Percentiles rank a stretch among this genome's conserved stretches.
Evolutionary conservation across 495 filamentous ascomycete species (phyloP).

Genomic region (Trichoderma gamsii): DNA sequence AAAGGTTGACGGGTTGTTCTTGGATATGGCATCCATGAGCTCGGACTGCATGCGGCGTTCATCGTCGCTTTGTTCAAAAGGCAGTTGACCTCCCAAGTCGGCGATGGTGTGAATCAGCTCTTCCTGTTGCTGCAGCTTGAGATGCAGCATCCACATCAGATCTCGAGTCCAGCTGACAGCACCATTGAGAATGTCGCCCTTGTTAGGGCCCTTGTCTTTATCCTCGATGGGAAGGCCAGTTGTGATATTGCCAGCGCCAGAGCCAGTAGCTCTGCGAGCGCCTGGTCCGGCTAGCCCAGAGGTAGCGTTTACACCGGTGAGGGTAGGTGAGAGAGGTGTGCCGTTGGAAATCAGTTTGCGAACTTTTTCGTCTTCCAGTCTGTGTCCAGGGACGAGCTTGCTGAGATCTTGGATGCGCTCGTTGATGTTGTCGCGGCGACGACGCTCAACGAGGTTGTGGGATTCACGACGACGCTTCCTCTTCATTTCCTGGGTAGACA

Average conservation of each 20-base stretch:
- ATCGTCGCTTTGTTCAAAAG: slow-evolving; percentile 82
- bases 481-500: slow-evolving; percentile 85
- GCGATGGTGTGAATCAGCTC: slow-evolving; percentile 69
- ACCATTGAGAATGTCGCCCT: slow-evolving; percentile 96
- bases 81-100: slow-evolving; percentile 64
- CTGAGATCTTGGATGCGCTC: slow-evolving; percentile 95
- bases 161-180: slow-evolving; percentile 95
- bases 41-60: slow-evolving; percentile 93
- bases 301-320: slow-evolving; percentile 64
- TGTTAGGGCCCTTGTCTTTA: slow-evolving; percentile 98
- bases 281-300: slow-evolving; percentile 81
- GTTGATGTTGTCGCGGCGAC: slow-evolving; percentile 95
- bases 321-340: slow-evolving; percentile 73
- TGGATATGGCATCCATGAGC: slow-evolving; percentile 74
- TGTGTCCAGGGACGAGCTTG: slow-evolving; percentile 84
- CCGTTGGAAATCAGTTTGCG: slow-evolving; percentile 91
- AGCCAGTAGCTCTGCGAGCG: slow-evolving; percentile 65
- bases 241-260: slow-evolving; percentile 74
- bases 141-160: slow-evolving; percentile 90
- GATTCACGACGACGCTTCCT: slow-evolving; percentile 83
- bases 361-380: slow-evolving; percentile 94
- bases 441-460: slow-evolving; percentile 92
- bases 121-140: slow-evolving; percentile 81
- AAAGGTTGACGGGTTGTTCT: slow-evolving; percentile 65
- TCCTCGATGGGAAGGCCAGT: slow-evolving; percentile 88